phyloP scores from a whole-genome alignment of 148 eudicot species.

The Heliosperma pusillum region DNA sequence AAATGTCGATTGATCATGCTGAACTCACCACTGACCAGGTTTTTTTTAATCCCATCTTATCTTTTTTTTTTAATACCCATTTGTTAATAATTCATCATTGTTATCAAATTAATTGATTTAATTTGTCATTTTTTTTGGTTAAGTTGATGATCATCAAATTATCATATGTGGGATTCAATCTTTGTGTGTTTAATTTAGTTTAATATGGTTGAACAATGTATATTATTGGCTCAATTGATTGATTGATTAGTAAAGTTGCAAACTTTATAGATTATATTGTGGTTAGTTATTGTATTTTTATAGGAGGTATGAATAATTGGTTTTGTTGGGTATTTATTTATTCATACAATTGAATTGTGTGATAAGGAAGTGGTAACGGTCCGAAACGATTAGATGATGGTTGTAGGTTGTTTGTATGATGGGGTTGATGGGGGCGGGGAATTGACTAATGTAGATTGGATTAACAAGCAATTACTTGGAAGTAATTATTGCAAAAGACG shows the following conservation, averaged over 20 bases:
- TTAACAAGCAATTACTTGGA: not conserved
- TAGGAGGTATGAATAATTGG: not conserved
- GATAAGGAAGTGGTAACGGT: too few species aligned
- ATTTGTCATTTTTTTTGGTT: not conserved
- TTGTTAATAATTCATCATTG: not conserved
- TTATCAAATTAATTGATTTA: not conserved
- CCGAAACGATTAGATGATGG: not conserved
- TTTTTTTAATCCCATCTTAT: constrained; percentile 1
- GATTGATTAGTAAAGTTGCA: not conserved
- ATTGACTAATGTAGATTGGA: constrained; percentile 2
- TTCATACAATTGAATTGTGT: not conserved
- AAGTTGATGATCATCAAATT: not conserved
- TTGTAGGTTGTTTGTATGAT: constrained; percentile 2
- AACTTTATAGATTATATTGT: not conserved
- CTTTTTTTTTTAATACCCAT: not conserved
- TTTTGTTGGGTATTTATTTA: not conserved
- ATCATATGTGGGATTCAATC: not conserved
- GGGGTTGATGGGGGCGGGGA: constrained; percentile 3
- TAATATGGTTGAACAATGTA: not conserved
- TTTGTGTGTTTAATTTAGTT: not conserved
- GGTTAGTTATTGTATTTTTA: not conserved
- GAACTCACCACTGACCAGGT: constrained; percentile 55
- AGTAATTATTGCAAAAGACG: too few species aligned
- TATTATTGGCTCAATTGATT: not conserved
- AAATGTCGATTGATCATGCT: constrained; percentile 52